Base-by-base conservation (phyloP, 2,329 filamentous ascomycete genomes). In the Calonectria hawksworthii region DNA sequence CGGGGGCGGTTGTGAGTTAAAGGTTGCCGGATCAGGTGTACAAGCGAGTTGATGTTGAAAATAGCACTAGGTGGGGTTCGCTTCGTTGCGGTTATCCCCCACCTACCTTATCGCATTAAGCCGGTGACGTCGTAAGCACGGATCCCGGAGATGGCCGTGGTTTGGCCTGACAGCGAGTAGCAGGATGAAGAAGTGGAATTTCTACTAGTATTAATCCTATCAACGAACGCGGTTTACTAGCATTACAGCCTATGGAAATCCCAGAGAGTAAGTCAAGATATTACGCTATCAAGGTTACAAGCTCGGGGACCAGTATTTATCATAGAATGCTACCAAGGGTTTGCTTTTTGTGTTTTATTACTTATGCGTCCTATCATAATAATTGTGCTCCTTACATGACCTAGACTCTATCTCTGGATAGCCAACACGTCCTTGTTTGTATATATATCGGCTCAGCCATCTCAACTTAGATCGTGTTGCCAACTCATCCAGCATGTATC, bases 81-180 rank as follows among this genome's bases (percentile, higher is more conserved):
- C 73, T 76, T 75, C 75, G 66, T 75, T 59, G 32, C 13, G 18
- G 36, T 75, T 66, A 74, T 79, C 78, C 79, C 79, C 79, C 79
- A 74, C 74, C 72, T 72, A 52, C 56, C 67, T 72, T 73, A 76
- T 77, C 72, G 65, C 34, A 50, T 69, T 73, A n/a, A 16, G 41
- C 59, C 59, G 44, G 76, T 74, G 70, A 56, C 74, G 63, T 75
- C 69, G 51, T 47, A 54, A 66, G 34, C 63, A 36, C 70, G 71
- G 59, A 69, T 32, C 51, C 50, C 71, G 71, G 71, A 73, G 71
- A 69, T 50, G 16, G 50, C 71, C 71, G 66, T 52, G 68, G 26
- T 66, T 32, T 11, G 44, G 10, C 44, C 44, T 51, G 21, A 59
- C 28, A 14, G 4, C 36, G 38, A 7, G 26, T 44, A 9, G 26